Base-by-base conservation (phyloP, 768 basidiomycete genomes). In the Hebeloma cylindrosporum region DNA sequence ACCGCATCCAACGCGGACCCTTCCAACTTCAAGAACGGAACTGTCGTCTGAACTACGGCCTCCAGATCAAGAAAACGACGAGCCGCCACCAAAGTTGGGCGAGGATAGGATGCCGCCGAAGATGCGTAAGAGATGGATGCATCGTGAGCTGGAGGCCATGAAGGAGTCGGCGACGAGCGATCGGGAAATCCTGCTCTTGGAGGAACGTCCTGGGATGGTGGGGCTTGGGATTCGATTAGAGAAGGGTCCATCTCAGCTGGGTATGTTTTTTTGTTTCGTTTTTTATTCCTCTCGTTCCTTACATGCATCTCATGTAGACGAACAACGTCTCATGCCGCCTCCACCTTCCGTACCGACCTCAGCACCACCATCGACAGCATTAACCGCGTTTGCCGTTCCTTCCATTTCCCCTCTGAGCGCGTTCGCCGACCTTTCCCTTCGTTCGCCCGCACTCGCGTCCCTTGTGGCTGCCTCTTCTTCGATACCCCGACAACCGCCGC, bases 51-150 rank as follows among this genome's bases (percentile, higher is more conserved):
- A 38, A 14, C 39, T 17, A 4, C 25, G 28, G 26, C 40, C 40
- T 8, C 26, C 16, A 8, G 40, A 41, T 16, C 27, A 8, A 5
- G 11, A 28, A 18, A 34, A 28, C 5, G 31, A 32, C n/a, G 44
- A 49, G 33, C 53, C 48, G 34, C 21, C 18, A n/a, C 33, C 7
- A 20, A n/a, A 9, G 20, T 51, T 43, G 21, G 41, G 44, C 28
- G 69, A 73, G 43, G 71, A 71, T 8, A 64, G 62, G 37, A 69
- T 85, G 53, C 83, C 83, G 4, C 82, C 83, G 3, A 80, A 80
- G 62, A 76, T 85, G 76, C 69, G 83, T 28, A 85, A 81, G 44
- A 52, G 60, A 36, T 73, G 72, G 72, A 71, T 69, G 31, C 66
- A 65, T 21, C 48, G 54, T 0, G 62, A 60, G 42, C 35, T 54